Conservation (phyloP, 768 basidiomycete species). For the Trametes cinnabarina region DNA sequence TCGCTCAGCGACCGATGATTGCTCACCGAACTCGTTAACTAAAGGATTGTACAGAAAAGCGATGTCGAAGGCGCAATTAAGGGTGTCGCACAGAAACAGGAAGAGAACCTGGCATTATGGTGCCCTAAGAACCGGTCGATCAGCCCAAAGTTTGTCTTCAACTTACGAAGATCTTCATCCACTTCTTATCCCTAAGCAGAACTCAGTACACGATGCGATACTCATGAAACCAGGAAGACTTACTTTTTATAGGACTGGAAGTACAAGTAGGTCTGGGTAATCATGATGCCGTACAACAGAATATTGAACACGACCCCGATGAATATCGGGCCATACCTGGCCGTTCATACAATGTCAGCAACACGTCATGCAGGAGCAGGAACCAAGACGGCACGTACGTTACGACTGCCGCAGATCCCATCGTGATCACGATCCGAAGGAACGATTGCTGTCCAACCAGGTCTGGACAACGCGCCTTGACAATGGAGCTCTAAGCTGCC, state of each 20-base stretch:
- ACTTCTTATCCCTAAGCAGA: background rate
- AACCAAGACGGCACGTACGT: background rate
- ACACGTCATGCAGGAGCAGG: background rate
- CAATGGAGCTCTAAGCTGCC: background rate
- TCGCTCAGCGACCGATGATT: too few relatives aligned
- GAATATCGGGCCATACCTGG: slow-evolving; percentile 47
- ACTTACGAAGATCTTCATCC: background rate
- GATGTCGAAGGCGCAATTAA: slow-evolving; percentile 7
- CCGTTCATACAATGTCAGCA: background rate
- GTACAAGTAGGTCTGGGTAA: slow-evolving; percentile 47
- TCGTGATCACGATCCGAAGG: background rate
- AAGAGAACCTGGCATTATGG: background rate
- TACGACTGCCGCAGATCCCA: background rate
- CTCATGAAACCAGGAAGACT: slow-evolving; percentile 9
- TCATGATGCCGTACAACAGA: slow-evolving; percentile 47
- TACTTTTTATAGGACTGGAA: slow-evolving; percentile 39
- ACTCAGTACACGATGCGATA: background rate
- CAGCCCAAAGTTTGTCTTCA: too few relatives aligned
- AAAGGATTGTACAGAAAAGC: slow-evolving; percentile 3
- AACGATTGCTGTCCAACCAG: too few relatives aligned
- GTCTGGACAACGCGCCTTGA: background rate
- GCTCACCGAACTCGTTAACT: background rate
- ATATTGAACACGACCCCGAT: slow-evolving; percentile 45
- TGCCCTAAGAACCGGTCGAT: background rate
- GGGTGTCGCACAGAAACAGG: background rate